These are phyloP conservation scores for Russula sp. DNA, from an alignment of 768 basidiomycete species.

Conservation along the genomic window DNA sequence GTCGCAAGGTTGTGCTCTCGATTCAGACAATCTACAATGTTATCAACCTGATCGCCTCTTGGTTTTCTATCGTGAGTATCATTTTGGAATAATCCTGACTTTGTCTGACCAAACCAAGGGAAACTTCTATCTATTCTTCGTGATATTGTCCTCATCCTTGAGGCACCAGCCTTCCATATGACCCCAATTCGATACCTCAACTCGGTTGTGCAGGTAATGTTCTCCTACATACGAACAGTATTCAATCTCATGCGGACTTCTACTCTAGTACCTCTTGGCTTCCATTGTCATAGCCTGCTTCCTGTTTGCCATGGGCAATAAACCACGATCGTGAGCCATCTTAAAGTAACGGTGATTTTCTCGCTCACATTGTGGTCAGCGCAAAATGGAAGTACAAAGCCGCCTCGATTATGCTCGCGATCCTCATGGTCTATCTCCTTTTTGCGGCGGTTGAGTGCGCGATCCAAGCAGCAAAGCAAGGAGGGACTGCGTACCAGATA, in stretches of 20 bases:
- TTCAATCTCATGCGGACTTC: not conserved
- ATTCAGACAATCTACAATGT: constrained; percentile 84
- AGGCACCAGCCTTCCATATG: constrained; percentile 66
- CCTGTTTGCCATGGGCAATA: constrained; percentile 94
- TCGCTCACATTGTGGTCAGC: constrained; percentile 39
- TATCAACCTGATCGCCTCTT: constrained; percentile 83
- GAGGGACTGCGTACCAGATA: constrained; percentile 60
- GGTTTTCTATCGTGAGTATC: constrained; percentile 82
- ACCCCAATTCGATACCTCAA: constrained; percentile 69
- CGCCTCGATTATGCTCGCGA: constrained; percentile 66
- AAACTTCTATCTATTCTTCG: constrained; percentile 95
- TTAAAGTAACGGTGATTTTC: not conserved
- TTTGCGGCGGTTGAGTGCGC: constrained; percentile 80
- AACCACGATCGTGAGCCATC: constrained; percentile 72
- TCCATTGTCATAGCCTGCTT: constrained; percentile 86
- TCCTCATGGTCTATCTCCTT: constrained; percentile 82
- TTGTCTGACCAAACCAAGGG: constrained; percentile 47
- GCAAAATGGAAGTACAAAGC: constrained; percentile 84
- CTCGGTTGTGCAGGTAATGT: constrained; percentile 61
- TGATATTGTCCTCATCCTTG: constrained; percentile 89
- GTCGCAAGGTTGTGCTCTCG: constrained; percentile 71
- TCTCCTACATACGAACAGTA: not conserved
- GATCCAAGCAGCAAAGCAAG: constrained; percentile 63
- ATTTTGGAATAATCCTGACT: constrained; percentile 8
- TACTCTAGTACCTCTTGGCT: constrained; percentile 69